Evolutionary conservation across 805 yeast genomes (phyloP), one percentile per base, ranked within the genome.

Genomic region (Saccharomycopsis capsularis): DNA sequence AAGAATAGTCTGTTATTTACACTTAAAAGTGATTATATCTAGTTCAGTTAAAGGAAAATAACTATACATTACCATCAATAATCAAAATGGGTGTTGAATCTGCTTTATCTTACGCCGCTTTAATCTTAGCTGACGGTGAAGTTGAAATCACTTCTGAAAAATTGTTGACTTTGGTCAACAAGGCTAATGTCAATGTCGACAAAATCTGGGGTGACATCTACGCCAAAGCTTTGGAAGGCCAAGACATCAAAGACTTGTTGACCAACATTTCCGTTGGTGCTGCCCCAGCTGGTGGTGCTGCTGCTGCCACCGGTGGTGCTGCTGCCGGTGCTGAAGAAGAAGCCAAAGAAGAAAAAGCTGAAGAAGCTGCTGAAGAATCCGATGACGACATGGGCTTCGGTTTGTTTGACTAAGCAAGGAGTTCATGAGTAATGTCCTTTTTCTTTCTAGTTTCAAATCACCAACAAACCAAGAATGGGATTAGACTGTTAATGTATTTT

Each of bases 311-410:
- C 62, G 82, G 74, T 57, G 77, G 72, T 57, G 79, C 76, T 60
- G 80, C 75, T 58, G 79, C 74, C 64, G 81, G 74, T 61, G 81
- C 71, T 63, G 85, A 71, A 62, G 85, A 69, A 55, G 85, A 74
- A 52, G 86, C 72, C 52, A 90, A 73, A 57, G 85, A 62, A 54
- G 81, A 65, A 56, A 81, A 64, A 51, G 81, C 67, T 59, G 82
- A 66, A 59, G 76, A 70, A 66, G 78, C 68, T 59, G 67, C 60
- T 48, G 78, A 70, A 62, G 73, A 66, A 61, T 75, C 74, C 66
- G 75, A 78, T 56, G 84, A 79, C 67, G 89, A 81, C 68, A 86
- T 88, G 95, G 95, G 95, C 68, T 81, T 84, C 86, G 91, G 90
- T 74, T 81, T 87, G 71, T 87, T 87, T 80, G 95, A 85, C 75